Evolutionary conservation across 768 basidiomycete genomes (phyloP), one percentile per base, ranked within the genome.

Genomic region (Chalciporus chontae): DNA sequence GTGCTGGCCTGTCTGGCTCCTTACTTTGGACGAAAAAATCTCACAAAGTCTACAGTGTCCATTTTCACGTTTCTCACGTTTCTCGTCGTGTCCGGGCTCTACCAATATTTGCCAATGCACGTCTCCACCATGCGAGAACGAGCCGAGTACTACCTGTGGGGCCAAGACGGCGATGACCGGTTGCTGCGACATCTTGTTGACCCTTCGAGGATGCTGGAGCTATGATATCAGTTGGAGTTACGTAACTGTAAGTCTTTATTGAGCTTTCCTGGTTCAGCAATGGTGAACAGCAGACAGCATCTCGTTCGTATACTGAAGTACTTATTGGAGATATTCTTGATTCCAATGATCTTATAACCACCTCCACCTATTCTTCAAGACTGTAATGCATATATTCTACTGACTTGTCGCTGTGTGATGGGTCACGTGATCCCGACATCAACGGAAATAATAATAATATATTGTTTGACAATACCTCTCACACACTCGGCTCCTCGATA

Each of bases 91-190:
- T 71, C 76, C 47, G 81, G 80, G 55, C 53, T 81, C 40, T 71
- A 73, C 63, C 71, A 71, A 62, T 87, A 84, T 69, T 71, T 84
- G 43, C 86, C 87, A 0, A 67, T 73, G 21, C 83, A 86, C 58
- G 52, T 85, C 29, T 61, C 68, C 41, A 72, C 79, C 62, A 76
- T 87, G 66, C 71, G 71, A 41, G 67, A 70, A 7, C 75, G 86
- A 26, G 76, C 78, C 38, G 66, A 73, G 45, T 88, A 85, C 69
- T 87, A 88, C 67, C 55, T 87, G 11, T 77, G 77, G 61, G 85
- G 84, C 17, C 73, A 75, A 48, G 79, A 80, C 53, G 65, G 58
- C 29, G 59, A 74, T 50, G 62, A 77, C 59, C 49, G 63, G 50
- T 40, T 62, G 31, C 52, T 72, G 9, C 56, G 59, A 18, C 60